Conservation (phyloP, 1,139 yeast species). For the Kluyveromyces sp. region DNA sequence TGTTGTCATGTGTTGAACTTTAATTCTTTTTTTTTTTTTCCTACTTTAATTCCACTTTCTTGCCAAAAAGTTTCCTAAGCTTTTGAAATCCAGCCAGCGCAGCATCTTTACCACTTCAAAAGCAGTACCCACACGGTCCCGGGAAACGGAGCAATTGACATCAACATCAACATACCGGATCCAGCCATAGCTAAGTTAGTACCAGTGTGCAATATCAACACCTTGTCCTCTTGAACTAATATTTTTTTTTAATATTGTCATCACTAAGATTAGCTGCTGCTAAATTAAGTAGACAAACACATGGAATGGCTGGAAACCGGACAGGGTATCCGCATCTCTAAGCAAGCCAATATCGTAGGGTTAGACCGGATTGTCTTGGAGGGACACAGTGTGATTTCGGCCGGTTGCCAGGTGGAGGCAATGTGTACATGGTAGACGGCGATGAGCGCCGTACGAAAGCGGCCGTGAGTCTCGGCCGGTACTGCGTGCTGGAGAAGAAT, state of each 20-base stretch:
- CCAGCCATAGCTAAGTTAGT: too few relatives aligned
- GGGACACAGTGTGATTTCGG: constrained; percentile 30
- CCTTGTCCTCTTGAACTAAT: too few relatives aligned
- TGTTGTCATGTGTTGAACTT: too few relatives aligned
- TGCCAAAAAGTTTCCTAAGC: too few relatives aligned
- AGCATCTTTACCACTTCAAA: too few relatives aligned
- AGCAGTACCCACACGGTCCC: too few relatives aligned
- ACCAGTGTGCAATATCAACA: too few relatives aligned
- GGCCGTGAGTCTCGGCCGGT: constrained; percentile 37
- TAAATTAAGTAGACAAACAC: not conserved
- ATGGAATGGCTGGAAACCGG: constrained; percentile 39
- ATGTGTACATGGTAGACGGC: constrained; percentile 28
- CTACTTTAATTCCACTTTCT: too few relatives aligned
- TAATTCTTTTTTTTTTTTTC: too few relatives aligned
- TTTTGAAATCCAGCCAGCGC: too few relatives aligned
- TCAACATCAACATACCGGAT: too few relatives aligned
- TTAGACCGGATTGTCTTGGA: constrained; percentile 39
- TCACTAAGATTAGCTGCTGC: not conserved
- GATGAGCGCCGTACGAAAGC: constrained; percentile 6
- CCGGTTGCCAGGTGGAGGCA: constrained; percentile 33
- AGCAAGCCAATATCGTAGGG: constrained; percentile 38
- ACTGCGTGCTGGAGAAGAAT: constrained; percentile 34
- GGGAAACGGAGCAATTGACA: too few relatives aligned
- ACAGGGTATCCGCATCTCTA: constrained; percentile 52
- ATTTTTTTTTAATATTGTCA: not conserved